Evolutionary conservation across 306 rosid genomes (phyloP).

Genomic region (Quercus mongolica): DNA sequence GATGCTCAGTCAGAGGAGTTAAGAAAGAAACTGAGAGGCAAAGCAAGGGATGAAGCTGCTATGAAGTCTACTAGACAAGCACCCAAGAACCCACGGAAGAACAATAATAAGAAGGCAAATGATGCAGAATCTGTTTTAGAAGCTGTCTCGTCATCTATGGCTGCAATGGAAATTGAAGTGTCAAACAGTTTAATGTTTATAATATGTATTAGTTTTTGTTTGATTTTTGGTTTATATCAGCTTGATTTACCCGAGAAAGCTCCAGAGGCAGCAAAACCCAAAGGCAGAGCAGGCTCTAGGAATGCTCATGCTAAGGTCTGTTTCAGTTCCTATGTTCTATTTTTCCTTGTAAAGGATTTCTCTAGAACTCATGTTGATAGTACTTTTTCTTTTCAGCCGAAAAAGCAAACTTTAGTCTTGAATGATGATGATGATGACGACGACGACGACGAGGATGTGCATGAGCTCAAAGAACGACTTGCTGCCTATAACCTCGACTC

Average conservation of each 20-base stretch:
- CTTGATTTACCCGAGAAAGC: constrained; percentile 41
- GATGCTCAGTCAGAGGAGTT: constrained; percentile 34
- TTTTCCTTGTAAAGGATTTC: not conserved
- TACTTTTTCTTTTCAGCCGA: too few relatives aligned
- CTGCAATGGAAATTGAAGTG: constrained; percentile 59
- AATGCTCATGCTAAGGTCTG: constrained; percentile 56
- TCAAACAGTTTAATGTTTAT: not conserved
- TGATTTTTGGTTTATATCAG: not conserved
- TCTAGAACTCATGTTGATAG: too few relatives aligned
- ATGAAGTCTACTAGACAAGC: too few relatives aligned
- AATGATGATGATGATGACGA: too few relatives aligned
- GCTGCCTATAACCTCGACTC: constrained; percentile 81
- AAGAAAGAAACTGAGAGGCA: too few relatives aligned
- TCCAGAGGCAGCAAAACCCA: constrained; percentile 49
- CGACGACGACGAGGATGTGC: too few relatives aligned
- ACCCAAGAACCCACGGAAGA: too few relatives aligned
- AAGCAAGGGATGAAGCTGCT: too few relatives aligned
- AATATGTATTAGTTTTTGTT: not conserved
- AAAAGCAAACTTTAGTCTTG: too few relatives aligned
- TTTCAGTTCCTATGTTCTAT: not conserved
- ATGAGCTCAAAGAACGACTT: constrained; percentile 78
- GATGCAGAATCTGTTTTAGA: constrained; percentile 48
- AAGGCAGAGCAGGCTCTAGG: constrained; percentile 50
- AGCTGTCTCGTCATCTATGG: constrained; percentile 22
- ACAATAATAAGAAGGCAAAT: constrained; percentile 13